phyloP scores from a whole-genome alignment of 106 monocot species.

The Dendrobium huoshanense region DNA sequence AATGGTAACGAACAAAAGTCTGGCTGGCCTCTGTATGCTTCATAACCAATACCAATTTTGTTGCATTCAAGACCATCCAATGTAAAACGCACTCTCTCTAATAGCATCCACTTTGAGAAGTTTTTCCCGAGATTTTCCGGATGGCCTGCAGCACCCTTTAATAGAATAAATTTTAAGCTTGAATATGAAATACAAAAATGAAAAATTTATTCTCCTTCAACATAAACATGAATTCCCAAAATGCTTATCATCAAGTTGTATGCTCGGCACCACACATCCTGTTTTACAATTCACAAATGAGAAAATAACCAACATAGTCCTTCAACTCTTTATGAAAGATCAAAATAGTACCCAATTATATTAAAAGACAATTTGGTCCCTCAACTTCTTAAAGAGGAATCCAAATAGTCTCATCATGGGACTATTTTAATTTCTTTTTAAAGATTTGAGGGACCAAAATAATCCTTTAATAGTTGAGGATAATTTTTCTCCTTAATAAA shows the following conservation, averaged over 20 bases:
- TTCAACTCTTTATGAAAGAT: no score
- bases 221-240: background rate
- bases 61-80: constrained; percentile 90
- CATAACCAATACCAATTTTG: constrained; percentile 91
- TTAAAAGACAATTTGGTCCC: no score
- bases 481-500: no score
- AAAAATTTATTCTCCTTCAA: no score
- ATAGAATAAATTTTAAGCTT: constrained; percentile 12
- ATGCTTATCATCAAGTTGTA: background rate
- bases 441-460: no score
- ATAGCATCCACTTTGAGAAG: constrained; percentile 86
- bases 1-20: constrained; percentile 72
- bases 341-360: no score
- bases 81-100: constrained; percentile 87
- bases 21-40: constrained; percentile 80
- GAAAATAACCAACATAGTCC: no score
- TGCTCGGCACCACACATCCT: background rate
- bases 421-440: no score
- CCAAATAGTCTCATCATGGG: no score
- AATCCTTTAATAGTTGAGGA: no score
- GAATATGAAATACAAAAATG: background rate
- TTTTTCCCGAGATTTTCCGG: constrained; percentile 44
- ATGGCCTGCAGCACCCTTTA: constrained; percentile 49
- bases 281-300: background rate
- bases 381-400: no score